Evolutionary conservation across 2,329 filamentous ascomycete genomes (phyloP).

Genomic region (Lecanicillium sp.): DNA sequence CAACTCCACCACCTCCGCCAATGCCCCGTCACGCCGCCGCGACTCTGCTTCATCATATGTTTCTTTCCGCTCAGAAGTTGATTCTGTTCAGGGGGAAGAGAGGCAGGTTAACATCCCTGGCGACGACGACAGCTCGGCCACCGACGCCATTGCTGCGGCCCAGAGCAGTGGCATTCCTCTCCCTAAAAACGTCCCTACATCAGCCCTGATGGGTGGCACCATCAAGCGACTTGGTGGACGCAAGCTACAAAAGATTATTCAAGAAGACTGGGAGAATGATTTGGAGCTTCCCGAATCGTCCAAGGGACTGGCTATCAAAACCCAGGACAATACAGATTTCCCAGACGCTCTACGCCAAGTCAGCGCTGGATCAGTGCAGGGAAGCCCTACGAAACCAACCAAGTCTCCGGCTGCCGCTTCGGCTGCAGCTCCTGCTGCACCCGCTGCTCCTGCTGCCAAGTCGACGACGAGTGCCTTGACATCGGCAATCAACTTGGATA

Average conservation of each 20-base stretch:
- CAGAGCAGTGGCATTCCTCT: slow-evolving; percentile 87
- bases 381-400: slow-evolving; percentile 40
- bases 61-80: slow-evolving; percentile 76
- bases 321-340: slow-evolving; percentile 50
- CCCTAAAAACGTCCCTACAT: slow-evolving; percentile 76
- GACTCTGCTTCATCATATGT: slow-evolving; percentile 75
- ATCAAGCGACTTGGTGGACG: slow-evolving; percentile 81
- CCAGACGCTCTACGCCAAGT: slow-evolving; percentile 63
- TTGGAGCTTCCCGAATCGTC: slow-evolving; percentile 57
- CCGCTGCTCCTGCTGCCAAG: slow-evolving; percentile 12
- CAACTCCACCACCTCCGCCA: slow-evolving; percentile 38
- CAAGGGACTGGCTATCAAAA: slow-evolving; percentile 57
- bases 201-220: slow-evolving; percentile 82
- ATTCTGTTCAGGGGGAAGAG: slow-evolving; percentile 69
- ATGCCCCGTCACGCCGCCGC: slow-evolving; percentile 44
- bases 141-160: slow-evolving; percentile 80
- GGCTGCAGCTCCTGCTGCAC: slow-evolving; percentile 10
- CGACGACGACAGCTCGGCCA: slow-evolving; percentile 75
- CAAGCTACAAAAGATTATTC: slow-evolving; percentile 62
- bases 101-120: slow-evolving; percentile 78
- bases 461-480: slow-evolving; percentile 26
- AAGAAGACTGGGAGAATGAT: slow-evolving; percentile 77
- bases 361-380: slow-evolving; percentile 43
- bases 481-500: slow-evolving; percentile 49
- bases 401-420: slow-evolving; percentile 21